A percentile compares a stretch with the other conserved stretches of the same genome.
Evolutionary conservation across 2,329 filamentous ascomycete species (phyloP).

Genomic region (Chrysoporthe cubensis): DNA sequence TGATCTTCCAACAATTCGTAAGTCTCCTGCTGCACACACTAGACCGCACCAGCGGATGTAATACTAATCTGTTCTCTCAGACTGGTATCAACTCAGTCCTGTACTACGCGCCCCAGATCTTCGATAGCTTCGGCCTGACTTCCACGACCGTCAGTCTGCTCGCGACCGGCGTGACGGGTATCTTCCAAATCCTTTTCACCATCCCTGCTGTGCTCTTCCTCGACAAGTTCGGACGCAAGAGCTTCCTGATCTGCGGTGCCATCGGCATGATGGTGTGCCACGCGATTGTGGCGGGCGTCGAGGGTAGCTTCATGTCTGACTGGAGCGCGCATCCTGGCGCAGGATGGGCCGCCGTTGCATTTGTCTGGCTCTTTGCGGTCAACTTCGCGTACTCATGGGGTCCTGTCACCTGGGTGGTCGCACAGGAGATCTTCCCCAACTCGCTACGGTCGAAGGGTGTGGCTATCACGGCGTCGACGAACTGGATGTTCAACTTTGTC

Average conservation of each 20-base stretch:
- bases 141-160: conserved; percentile 26
- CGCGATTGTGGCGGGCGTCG: conserved; percentile 28
- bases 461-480: conserved; percentile 32
- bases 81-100: conserved; percentile 33
- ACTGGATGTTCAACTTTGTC: conserved; percentile 36
- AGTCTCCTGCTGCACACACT: neutral
- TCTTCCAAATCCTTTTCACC: conserved; percentile 28
- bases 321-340: conserved; percentile 18
- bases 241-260: conserved; percentile 27
- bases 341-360: conserved; percentile 28
- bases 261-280: conserved; percentile 29
- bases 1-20: conserved; percentile 33
- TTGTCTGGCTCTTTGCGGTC: conserved; percentile 33
- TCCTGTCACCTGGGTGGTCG: conserved; percentile 37
- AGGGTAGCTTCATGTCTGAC: conserved; percentile 23
- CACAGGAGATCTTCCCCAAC: conserved; percentile 35
- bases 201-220: conserved; percentile 28
- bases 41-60: accelerated
- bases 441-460: conserved; percentile 33
- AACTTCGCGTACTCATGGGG: conserved; percentile 44
- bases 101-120: conserved; percentile 33
- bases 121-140: conserved; percentile 28
- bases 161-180: conserved; percentile 29
- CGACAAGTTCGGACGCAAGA: conserved; percentile 29
- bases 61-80: neutral